phyloP scores from a whole-genome alignment of 371 early-diverging fungal genomes.

The Nosema granulosis region DNA sequence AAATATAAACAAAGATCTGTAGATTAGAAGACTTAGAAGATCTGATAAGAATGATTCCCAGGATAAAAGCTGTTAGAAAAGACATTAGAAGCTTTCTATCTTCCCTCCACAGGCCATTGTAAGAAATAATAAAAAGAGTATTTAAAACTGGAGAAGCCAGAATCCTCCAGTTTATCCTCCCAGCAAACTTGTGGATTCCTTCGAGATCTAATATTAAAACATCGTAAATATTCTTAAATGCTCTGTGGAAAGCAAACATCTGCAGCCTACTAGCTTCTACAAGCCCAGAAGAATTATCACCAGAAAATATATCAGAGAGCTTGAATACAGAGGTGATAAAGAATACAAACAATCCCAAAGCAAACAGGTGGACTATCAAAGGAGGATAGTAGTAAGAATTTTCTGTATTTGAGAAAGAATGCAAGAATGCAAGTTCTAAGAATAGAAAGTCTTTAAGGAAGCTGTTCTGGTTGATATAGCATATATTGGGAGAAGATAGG shows the following conservation, averaged over 20 bases:
- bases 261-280: no score
- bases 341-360: neutral
- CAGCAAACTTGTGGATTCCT: neutral
- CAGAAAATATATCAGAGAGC: neutral
- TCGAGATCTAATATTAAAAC: constrained; percentile 9
- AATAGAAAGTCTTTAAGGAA: neutral
- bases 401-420: neutral
- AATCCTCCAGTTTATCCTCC: neutral
- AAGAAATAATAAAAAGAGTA: neutral
- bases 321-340: neutral
- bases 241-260: neutral
- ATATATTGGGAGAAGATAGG: neutral
- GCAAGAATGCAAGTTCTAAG: neutral
- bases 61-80: neutral
- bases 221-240: constrained; percentile 4
- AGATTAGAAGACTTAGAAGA: neutral
- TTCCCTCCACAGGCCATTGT: neutral
- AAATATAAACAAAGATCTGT: neutral
- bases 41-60: neutral
- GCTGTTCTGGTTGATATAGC: neutral
- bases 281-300: neutral
- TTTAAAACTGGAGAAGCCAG: constrained; percentile 1
- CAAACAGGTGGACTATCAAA: neutral
- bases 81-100: neutral
- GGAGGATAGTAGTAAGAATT: neutral